phyloP scores from a whole-genome alignment of 805 yeast genomes.

The Pichia membranifaciens region DNA sequence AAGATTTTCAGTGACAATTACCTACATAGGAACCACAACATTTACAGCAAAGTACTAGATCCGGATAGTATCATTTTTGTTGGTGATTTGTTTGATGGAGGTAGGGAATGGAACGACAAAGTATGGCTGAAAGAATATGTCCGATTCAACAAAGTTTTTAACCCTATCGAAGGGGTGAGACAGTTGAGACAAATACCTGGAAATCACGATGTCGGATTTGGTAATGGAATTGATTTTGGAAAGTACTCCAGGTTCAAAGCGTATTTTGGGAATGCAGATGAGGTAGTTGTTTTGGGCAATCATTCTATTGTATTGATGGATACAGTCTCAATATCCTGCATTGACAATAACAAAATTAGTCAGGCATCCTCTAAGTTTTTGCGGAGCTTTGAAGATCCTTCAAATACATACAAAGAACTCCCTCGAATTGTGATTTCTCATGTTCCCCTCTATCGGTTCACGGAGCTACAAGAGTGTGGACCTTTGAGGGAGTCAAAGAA shows the following conservation, averaged over 20 bases:
- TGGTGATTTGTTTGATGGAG: conserved; percentile 95
- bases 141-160: conserved; percentile 63
- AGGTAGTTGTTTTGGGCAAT: conserved; percentile 49
- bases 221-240: conserved; percentile 54
- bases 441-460: conserved; percentile 78
- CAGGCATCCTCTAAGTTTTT: conserved; percentile 49
- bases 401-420: conserved; percentile 20
- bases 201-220: conserved; percentile 96
- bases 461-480: conserved; percentile 64
- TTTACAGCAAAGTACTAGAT: conserved; percentile 57
- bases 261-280: conserved; percentile 68
- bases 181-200: conserved; percentile 66
- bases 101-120: conserved; percentile 67
- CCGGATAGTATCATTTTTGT: conserved; percentile 77
- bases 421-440: conserved; percentile 77
- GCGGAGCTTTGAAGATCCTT: conserved; percentile 27
- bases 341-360: conserved; percentile 38
- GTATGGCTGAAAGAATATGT: conserved; percentile 63
- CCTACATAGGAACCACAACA: conserved; percentile 56
- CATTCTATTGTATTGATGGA: conserved; percentile 77
- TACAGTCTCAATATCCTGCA: conserved; percentile 73
- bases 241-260: conserved; percentile 60
- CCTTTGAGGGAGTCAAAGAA: conserved; percentile 62
- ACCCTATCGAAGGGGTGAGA: conserved; percentile 22
- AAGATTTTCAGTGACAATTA: conserved; percentile 67